Conservation (phyloP, 1,139 yeast genomes). For the Saccharomycopsis hybrid region DNA sequence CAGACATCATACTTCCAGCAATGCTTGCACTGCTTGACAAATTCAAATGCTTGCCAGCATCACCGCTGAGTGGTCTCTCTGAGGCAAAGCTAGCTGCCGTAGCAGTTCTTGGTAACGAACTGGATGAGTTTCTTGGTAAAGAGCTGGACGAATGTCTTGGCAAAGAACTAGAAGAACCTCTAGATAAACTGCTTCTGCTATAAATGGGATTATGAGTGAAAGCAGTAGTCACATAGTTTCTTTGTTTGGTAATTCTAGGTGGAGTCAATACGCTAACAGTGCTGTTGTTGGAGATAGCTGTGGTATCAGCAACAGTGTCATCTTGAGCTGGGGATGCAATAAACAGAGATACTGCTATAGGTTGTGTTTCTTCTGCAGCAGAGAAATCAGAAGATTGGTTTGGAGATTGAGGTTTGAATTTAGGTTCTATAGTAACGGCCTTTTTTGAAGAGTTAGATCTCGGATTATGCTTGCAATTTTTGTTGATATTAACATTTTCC, state of each 20-base stretch:
- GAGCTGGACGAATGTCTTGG: background rate
- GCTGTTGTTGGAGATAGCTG: background rate
- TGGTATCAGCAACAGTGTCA: background rate
- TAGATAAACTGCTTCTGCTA: background rate
- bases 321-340: constrained; percentile 1
- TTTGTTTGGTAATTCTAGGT: constrained; percentile 4
- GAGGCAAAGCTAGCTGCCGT: constrained; percentile 11
- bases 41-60: background rate
- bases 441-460: too few species aligned
- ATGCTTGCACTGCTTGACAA: constrained; percentile 13
- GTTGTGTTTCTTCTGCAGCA: constrained; percentile 1
- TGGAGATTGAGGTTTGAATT: too few species aligned
- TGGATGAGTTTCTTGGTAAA: background rate
- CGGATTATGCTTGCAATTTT: too few species aligned
- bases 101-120: constrained; percentile 1
- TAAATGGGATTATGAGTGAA: constrained; percentile 13
- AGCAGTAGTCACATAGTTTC: constrained; percentile 4
- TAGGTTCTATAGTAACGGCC: too few species aligned
- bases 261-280: constrained; percentile 2
- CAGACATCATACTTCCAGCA: constrained; percentile 16
- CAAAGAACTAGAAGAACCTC: background rate
- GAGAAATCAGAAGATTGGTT: background rate
- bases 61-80: constrained; percentile 8
- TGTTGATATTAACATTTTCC: background rate
- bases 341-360: constrained; percentile 11